These are phyloP conservation scores for Aureobasidium vineae DNA, from an alignment of 2,329 filamentous ascomycete genomes.

Conservation along the genomic window DNA sequence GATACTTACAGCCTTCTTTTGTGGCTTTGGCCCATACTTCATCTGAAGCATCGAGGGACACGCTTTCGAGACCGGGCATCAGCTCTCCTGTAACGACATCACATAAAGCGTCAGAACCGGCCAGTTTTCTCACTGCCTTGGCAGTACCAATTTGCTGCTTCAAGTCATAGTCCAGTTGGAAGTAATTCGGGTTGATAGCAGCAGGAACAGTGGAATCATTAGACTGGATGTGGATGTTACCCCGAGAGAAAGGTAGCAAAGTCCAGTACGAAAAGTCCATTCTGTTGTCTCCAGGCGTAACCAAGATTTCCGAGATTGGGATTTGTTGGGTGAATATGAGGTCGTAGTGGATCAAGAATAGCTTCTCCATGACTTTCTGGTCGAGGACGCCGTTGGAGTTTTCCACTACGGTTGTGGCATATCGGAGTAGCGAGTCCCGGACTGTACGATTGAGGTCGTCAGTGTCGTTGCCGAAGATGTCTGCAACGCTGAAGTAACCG, in stretches of 20 bases:
- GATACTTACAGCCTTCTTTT: slow-evolving; percentile 8
- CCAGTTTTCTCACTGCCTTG: slow-evolving; percentile 34
- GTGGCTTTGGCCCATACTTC: slow-evolving; percentile 28
- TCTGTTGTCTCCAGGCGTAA: slow-evolving; percentile 37
- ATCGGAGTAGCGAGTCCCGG: slow-evolving; percentile 33
- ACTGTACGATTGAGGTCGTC: slow-evolving; percentile 31
- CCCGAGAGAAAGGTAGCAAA: slow-evolving; percentile 40
- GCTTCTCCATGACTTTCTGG: slow-evolving; percentile 45
- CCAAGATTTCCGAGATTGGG: slow-evolving; percentile 51
- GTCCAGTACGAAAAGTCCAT: slow-evolving; percentile 41
- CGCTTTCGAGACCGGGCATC: slow-evolving; percentile 16
- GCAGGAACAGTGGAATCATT: slow-evolving; percentile 38
- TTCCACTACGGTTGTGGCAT: slow-evolving; percentile 34
- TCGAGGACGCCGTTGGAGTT: slow-evolving; percentile 37
- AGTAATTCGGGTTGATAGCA: slow-evolving; percentile 44
- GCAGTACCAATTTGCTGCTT: slow-evolving; percentile 37
- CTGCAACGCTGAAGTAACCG: slow-evolving; percentile 37
- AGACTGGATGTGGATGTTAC: slow-evolving; percentile 37
- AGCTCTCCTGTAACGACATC: slow-evolving; percentile 31
- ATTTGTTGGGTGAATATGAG: slow-evolving; percentile 49
- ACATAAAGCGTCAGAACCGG: slow-evolving; percentile 27
- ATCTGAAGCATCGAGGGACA: slow-evolving; percentile 29
- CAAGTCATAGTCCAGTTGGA: slow-evolving; percentile 42
- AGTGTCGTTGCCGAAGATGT: slow-evolving; percentile 38
- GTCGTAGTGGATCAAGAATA: slow-evolving; percentile 50